Percentiles rank a stretch among this genome's conserved stretches.
phyloP scores from a whole-genome alignment of 2,329 filamentous ascomycete genomes.

The Xylaria sp. region DNA sequence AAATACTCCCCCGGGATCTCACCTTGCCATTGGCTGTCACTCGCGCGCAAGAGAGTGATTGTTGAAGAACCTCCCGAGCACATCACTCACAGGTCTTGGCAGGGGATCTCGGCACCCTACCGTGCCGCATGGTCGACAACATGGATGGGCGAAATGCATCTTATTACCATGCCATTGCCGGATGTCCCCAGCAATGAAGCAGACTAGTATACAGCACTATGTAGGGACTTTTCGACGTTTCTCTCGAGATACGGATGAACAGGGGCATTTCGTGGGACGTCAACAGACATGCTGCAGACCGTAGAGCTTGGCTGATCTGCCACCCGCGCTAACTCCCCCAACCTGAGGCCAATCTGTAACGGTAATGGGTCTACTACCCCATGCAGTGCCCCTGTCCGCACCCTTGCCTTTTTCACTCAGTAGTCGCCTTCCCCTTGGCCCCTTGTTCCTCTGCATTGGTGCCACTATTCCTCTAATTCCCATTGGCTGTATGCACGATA shows the following conservation, averaged over 20 bases:
- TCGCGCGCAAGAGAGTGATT: constrained; percentile 3
- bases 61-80: neutral
- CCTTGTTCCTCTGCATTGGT: constrained; percentile 19
- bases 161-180: neutral
- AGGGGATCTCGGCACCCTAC: constrained; percentile 23
- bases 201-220: neutral
- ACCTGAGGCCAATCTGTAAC: constrained; percentile 38
- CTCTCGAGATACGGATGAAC: constrained; percentile 12
- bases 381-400: constrained; percentile 12
- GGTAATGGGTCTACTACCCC: constrained; percentile 23
- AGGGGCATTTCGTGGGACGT: constrained; percentile 15
- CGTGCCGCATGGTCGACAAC: constrained; percentile 24
- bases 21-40: constrained; percentile 20
- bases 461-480: constrained; percentile 37
- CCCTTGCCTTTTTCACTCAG: constrained; percentile 20
- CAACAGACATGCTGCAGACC: constrained; percentile 1
- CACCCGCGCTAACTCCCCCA: constrained; percentile 28
- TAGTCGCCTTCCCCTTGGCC: constrained; percentile 13
- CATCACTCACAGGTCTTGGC: constrained; percentile 21
- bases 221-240: neutral
- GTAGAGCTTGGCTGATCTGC: constrained; percentile 23
- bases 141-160: neutral
- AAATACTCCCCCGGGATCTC: constrained; percentile 18
- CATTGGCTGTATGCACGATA: constrained; percentile 43
- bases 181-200: constrained; percentile 4